Evolutionary conservation across 2,329 filamentous ascomycete genomes (phyloP), one percentile per base, ranked within the genome.

Genomic region (Lachnellula subtilissima): DNA sequence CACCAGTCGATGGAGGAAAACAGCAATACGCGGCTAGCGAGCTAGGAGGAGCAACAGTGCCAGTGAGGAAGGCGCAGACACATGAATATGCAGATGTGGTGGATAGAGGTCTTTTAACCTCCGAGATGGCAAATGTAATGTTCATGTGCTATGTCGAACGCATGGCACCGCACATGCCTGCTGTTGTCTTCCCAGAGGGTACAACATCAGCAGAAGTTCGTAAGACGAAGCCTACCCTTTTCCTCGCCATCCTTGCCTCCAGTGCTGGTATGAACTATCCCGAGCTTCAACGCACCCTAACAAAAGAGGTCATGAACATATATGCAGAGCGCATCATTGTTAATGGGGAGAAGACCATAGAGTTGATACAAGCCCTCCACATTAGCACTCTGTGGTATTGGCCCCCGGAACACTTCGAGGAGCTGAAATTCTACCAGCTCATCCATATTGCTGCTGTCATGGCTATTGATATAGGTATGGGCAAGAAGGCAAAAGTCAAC

Each of bases 201-300:
- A 79, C 76, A 46, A 81, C 80, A 2, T 79, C 77, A 5, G 73
- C 75, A 11, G 79, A 85, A 55, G 70, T 88, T 52, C 79, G 85
- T 48, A 74, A 74, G 60, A 72, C 76, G 2, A 85, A 82, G 66
- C 88, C 88, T 1, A 76, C 82, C 2, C 75, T 91, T 8, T 91
- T 91, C 65, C 76, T 89, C n/a, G 78, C 87, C 32, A 76, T 91
- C 64, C 81, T 91, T 71, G 65, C 64, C 60, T 81, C 86, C 0
- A 84, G 82, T 8, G 80, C 86, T 5, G 79, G 84, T 4, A 82
- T 81, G 9, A 74, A 76, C 19, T 76, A 78, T 22, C 69, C 69
- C 64, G 60, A 66, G 5, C 62, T 80, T 4, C 75, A 76, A 40
- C 69, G 69, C 7, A 64, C 66, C 25, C 69, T 81, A 39, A 78